These are phyloP conservation scores for Silene uniflora DNA, from an alignment of 148 eudicot species.

Conservation along the genomic window DNA sequence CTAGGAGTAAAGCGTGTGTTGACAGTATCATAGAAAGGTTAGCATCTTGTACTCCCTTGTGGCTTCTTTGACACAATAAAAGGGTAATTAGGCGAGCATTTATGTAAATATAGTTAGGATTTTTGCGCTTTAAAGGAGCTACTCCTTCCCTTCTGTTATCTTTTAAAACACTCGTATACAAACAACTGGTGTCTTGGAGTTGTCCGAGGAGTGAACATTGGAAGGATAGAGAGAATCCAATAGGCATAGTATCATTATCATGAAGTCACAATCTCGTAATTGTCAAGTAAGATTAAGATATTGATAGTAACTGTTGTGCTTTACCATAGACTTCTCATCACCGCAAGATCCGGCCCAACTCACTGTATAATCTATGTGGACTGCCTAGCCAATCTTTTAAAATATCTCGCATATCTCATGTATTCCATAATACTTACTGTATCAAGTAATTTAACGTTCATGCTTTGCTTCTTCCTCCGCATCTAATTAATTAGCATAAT, in stretches of 20 bases:
- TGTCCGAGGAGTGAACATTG: neutral
- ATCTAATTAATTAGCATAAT: neutral
- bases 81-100: conserved; percentile 54
- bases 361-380: neutral
- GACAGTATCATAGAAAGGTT: conserved; percentile 76
- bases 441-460: neutral
- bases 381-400: neutral
- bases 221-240: conserved; percentile 2
- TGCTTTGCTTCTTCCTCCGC: conserved; percentile 2
- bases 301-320: neutral
- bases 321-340: neutral
- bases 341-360: neutral
- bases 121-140: neutral
- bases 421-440: neutral
- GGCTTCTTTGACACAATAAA: neutral
- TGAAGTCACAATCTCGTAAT: conserved; percentile 2
- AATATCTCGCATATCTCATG: neutral
- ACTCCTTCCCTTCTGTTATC: neutral
- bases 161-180: neutral
- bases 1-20: conserved; percentile 78
- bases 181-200: neutral
- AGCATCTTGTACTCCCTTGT: neutral
- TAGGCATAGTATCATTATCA: neutral
- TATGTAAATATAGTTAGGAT: neutral
- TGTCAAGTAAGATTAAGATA: neutral